A percentile compares a stretch with the other conserved stretches of the same genome.
These are phyloP conservation scores for Thraustochytrium sp. DNA, from an alignment of 352 stramenopile genomes.

Conservation along the genomic window DNA sequence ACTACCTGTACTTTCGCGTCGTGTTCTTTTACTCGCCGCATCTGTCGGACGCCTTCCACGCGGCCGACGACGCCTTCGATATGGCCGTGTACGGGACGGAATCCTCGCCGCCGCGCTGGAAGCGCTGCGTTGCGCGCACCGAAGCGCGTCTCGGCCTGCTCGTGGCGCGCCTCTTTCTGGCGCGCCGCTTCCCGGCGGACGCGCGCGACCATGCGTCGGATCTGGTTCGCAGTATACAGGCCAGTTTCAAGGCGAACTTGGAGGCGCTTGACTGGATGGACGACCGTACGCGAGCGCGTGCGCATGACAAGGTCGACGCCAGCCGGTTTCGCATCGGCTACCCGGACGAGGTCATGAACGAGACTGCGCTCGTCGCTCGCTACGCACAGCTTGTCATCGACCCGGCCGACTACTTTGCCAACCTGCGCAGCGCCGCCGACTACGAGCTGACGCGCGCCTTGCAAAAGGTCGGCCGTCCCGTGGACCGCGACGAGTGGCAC, in stretches of 20 bases:
- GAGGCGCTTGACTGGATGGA: constrained; percentile 11
- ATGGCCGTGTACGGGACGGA: constrained; percentile 11
- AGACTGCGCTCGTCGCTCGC: neutral
- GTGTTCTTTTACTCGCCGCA: neutral
- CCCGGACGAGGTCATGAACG: constrained; percentile 36
- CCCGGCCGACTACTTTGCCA: constrained; percentile 7
- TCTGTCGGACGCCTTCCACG: neutral
- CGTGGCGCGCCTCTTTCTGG: constrained; percentile 2
- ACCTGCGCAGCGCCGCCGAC: neutral
- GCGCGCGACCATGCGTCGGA: neutral
- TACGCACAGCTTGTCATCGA: neutral
- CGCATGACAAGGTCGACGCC: neutral
- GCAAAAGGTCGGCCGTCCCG: neutral
- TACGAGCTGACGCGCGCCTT: neutral
- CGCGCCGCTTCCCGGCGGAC: neutral
- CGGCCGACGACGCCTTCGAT: neutral
- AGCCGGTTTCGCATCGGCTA: neutral
- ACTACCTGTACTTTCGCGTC: constrained; percentile 26
- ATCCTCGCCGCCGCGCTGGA: neutral
- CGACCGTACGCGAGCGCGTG: neutral
- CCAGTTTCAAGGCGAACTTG: constrained; percentile 4
- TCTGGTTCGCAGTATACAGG: neutral
- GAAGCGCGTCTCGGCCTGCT: neutral
- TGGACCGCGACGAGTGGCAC: constrained; percentile 9
- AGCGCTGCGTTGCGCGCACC: neutral